These are phyloP conservation scores for Calonectria ilicicola DNA, from an alignment of 2,329 filamentous ascomycete species.

Conservation along the genomic window DNA sequence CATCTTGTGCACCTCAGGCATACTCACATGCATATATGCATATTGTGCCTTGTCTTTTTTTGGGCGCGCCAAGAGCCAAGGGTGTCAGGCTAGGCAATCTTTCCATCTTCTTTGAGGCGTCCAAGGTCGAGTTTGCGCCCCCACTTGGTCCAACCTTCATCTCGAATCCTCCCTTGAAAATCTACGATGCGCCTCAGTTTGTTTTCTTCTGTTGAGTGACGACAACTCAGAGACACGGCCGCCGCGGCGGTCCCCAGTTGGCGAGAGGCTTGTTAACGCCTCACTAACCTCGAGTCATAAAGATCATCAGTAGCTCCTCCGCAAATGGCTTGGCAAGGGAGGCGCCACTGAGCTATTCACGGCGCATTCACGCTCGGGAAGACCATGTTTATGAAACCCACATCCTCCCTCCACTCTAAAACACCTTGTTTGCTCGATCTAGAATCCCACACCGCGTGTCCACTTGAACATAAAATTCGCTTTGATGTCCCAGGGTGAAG, in stretches of 20 bases:
- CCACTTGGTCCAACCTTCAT: slow-evolving; percentile 28
- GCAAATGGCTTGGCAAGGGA: slow-evolving; percentile 18
- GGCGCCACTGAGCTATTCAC: slow-evolving; percentile 8
- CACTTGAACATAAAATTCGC: slow-evolving; percentile 22
- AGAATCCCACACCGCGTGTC: slow-evolving; percentile 28
- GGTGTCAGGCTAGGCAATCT: not conserved
- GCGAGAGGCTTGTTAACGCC: slow-evolving; percentile 23
- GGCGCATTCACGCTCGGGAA: slow-evolving; percentile 2
- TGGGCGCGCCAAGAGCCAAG: not conserved
- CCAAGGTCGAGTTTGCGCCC: slow-evolving; percentile 22
- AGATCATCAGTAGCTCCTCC: not conserved
- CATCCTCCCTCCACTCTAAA: slow-evolving; percentile 6
- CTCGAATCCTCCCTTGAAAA: slow-evolving; percentile 20
- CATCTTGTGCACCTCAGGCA: not conserved
- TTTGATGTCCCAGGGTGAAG: slow-evolving; percentile 24
- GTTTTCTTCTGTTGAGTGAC: slow-evolving; percentile 29
- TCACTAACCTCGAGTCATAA: slow-evolving; percentile 5
- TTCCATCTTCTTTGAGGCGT: slow-evolving; percentile 9
- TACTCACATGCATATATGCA: slow-evolving; percentile 10
- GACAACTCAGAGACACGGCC: slow-evolving; percentile 27
- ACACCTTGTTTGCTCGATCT: slow-evolving; percentile 37
- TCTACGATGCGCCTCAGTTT: slow-evolving; percentile 34
- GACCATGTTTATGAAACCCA: not conserved
- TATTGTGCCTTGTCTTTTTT: slow-evolving; percentile 10
- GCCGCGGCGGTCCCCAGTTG: slow-evolving; percentile 21